These are phyloP conservation scores for Acanthamoeba quina DNA, from an alignment of 208 protist species.

Conservation along the genomic window DNA sequence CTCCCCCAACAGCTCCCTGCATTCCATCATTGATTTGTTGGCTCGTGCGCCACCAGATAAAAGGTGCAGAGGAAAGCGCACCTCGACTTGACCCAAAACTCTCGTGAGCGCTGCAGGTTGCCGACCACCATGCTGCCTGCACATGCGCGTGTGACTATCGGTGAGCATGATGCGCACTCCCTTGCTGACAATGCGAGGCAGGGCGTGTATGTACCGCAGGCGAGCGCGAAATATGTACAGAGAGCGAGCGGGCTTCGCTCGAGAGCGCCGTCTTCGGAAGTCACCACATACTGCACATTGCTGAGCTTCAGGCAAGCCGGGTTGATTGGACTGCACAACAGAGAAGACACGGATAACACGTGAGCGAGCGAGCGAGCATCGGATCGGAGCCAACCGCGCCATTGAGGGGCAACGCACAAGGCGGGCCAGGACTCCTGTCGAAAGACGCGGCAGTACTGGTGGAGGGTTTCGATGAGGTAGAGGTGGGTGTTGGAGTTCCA, in stretches of 20 bases:
- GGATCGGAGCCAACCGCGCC: too few relatives aligned
- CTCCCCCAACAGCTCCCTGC: slow-evolving; percentile 29
- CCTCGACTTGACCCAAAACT: slow-evolving; percentile 21
- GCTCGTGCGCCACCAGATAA: neutral
- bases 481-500: slow-evolving; percentile 3
- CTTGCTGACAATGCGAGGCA: neutral
- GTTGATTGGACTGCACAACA: neutral
- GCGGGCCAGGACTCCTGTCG: neutral
- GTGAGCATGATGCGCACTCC: neutral
- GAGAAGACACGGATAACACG: neutral
- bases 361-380: too few relatives aligned
- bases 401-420: neutral
- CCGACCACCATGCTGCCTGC: slow-evolving; percentile 33
- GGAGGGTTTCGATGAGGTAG: neutral
- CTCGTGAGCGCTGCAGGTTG: slow-evolving; percentile 35
- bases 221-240: slow-evolving; percentile 54
- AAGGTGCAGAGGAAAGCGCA: neutral
- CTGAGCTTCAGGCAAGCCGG: slow-evolving; percentile 39
- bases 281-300: slow-evolving; percentile 30
- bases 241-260: slow-evolving; percentile 62
- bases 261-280: slow-evolving; percentile 20
- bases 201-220: slow-evolving; percentile 1
- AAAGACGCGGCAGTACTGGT: slow-evolving; percentile 20
- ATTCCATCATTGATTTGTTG: neutral
- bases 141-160: neutral